Base-by-base conservation (phyloP, 352 stramenopile genomes). In the Phytophthora pinifolia region DNA sequence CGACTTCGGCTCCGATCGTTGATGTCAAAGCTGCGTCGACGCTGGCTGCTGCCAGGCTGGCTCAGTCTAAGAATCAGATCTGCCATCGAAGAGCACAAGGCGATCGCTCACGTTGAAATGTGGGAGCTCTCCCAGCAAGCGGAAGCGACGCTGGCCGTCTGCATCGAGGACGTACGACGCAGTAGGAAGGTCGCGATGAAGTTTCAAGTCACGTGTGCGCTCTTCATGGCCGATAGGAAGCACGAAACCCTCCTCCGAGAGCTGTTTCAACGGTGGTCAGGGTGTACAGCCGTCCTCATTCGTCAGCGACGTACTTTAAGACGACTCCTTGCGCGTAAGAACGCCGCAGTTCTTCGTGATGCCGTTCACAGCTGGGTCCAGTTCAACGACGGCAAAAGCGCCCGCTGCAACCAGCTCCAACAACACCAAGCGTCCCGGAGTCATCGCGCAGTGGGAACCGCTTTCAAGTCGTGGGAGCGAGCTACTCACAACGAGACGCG, bases 151-250 rank as follows among this genome's bases (percentile, higher is more conserved):
- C 56, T 66, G 6, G 13, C 4, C 18, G 31, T n/a, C 17, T 70
- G 37, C 18, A 43, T 46, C 1, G 39, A 54, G 37, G 59, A 66
- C 13, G 43, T 61, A 13, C 34, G 32, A 12, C 65, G 65, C 6
- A 55, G 60, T 14, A 59, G 38, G 10, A 70, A 64, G n/a, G 20
- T 56, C 10, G 17, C 29, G 0, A 44, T 64, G 45, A 65, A 59
- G 38, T 79, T 72, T 41, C 65, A 73, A 47, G 33, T 75, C 22
- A 62, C 57, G n/a, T 76, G 66, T 9, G 59, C 65, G 29, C 46
- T 79, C 10, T 14, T 46, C 15, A 55, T 75, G 50, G 53, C 58
- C 18, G 62, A 76, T 27, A 51, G 44, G 18, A 70, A 52, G 14
- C 53, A 47, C 4, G 54, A 59, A 22, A 46, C 30, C 2, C 10